Conservation (phyloP, 2,329 filamentous ascomycete species). For the Xylaria sp. region DNA sequence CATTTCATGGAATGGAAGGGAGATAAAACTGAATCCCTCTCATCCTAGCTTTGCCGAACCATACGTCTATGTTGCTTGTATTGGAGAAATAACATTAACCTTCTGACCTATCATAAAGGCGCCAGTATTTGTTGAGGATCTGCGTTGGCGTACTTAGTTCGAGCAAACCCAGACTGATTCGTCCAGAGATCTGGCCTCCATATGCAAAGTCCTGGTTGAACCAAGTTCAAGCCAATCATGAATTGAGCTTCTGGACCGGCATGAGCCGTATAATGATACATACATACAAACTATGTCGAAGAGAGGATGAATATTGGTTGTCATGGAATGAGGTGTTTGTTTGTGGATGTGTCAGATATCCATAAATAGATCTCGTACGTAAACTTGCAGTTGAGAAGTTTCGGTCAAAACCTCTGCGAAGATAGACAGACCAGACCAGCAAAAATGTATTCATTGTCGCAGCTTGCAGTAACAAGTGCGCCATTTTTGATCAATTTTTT, state of each 20-base stretch:
- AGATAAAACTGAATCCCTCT: background rate
- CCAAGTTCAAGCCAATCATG: background rate
- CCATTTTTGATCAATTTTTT: background rate
- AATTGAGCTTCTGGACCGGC: background rate
- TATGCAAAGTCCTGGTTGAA: background rate
- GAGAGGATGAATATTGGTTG: background rate
- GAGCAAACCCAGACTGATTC: conserved; percentile 1
- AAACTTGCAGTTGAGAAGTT: conserved; percentile 11
- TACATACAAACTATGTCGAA: too few species aligned
- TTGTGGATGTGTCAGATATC: conserved; percentile 23
- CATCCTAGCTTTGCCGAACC: background rate
- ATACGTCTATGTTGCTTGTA: background rate
- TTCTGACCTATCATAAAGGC: background rate
- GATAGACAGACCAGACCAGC: background rate
- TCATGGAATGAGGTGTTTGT: background rate
- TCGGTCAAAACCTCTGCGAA: conserved; percentile 6
- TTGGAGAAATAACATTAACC: background rate
- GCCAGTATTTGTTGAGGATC: background rate
- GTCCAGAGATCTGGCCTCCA: background rate
- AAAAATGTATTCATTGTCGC: background rate
- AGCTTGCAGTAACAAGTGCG: background rate
- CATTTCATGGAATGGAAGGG: background rate
- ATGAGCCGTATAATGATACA: background rate
- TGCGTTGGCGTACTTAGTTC: conserved; percentile 7
- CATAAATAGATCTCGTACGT: conserved; percentile 27